Conservation (phyloP, 202 grass and related monocot genomes). For the Panicum hallii region DNA sequence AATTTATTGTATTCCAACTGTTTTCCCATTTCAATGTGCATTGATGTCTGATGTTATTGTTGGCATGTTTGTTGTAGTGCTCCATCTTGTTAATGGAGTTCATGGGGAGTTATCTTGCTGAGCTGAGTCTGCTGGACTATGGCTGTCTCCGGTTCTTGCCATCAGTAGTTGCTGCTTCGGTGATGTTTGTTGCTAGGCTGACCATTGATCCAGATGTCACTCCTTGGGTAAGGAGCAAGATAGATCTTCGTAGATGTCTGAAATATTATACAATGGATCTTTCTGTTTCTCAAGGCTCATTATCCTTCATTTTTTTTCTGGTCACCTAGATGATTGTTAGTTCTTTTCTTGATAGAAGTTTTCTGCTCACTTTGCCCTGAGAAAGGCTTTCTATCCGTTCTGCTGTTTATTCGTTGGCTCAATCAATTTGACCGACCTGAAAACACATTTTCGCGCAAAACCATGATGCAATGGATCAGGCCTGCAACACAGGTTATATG, state of each 20-base stretch:
- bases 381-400: too few relatives aligned
- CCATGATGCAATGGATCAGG: too few relatives aligned
- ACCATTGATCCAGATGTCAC: constrained; percentile 60
- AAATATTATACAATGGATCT: not conserved
- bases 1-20: not conserved
- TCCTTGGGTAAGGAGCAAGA: constrained; percentile 74
- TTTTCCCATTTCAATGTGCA: constrained; percentile 17
- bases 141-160: constrained; percentile 77
- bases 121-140: constrained; percentile 87
- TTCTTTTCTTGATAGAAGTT: too few relatives aligned
- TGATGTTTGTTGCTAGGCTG: constrained; percentile 75
- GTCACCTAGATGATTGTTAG: too few relatives aligned
- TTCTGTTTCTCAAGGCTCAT: constrained; percentile 25
- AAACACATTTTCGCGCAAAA: too few relatives aligned
- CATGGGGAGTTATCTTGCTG: constrained; percentile 75
- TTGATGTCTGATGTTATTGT: constrained; percentile 39
- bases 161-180: constrained; percentile 84
- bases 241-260: not conserved
- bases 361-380: too few relatives aligned
- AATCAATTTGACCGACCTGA: too few relatives aligned
- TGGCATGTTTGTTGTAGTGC: constrained; percentile 47
- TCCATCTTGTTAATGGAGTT: constrained; percentile 68
- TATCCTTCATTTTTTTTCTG: constrained; percentile 14
- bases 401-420: too few relatives aligned
- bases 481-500: too few relatives aligned